phyloP scores from a whole-genome alignment of 176 grass and related monocot species.

The Oryza officinalis region DNA sequence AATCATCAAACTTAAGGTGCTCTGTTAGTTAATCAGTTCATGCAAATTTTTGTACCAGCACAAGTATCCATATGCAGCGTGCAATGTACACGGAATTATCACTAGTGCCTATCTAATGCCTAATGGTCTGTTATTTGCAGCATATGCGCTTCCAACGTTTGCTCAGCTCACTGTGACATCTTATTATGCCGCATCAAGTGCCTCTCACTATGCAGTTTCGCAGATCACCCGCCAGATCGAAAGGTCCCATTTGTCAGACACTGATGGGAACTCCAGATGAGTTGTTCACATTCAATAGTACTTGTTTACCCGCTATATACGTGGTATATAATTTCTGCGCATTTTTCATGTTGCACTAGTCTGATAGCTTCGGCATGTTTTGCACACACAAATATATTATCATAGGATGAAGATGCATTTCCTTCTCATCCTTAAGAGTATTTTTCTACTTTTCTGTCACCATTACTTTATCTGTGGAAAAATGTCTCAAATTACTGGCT shows the following conservation, averaged over 20 bases:
- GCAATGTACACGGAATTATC: neutral
- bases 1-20: neutral
- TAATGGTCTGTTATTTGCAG: slow-evolving; percentile 48
- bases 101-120: neutral
- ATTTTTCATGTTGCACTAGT: neutral
- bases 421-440: neutral
- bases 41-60: neutral
- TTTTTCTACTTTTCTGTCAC: neutral
- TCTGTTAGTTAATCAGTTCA: too few relatives aligned
- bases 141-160: slow-evolving; percentile 74
- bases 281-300: neutral
- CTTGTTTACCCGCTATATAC: neutral
- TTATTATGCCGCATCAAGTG: slow-evolving; percentile 77
- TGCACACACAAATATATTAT: neutral
- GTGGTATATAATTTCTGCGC: neutral
- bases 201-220: slow-evolving; percentile 72
- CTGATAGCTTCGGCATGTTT: slow-evolving; percentile 9
- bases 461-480: too few relatives aligned
- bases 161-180: slow-evolving; percentile 86
- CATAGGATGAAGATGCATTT: neutral
- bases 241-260: slow-evolving; percentile 45
- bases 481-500: too few relatives aligned
- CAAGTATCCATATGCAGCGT: neutral
- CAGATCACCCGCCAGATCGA: slow-evolving; percentile 73
- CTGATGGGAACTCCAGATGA: slow-evolving; percentile 50